These are phyloP conservation scores for Wickerhamiella azyma DNA, from an alignment of 805 yeast genomes.

Conservation along the genomic window DNA sequence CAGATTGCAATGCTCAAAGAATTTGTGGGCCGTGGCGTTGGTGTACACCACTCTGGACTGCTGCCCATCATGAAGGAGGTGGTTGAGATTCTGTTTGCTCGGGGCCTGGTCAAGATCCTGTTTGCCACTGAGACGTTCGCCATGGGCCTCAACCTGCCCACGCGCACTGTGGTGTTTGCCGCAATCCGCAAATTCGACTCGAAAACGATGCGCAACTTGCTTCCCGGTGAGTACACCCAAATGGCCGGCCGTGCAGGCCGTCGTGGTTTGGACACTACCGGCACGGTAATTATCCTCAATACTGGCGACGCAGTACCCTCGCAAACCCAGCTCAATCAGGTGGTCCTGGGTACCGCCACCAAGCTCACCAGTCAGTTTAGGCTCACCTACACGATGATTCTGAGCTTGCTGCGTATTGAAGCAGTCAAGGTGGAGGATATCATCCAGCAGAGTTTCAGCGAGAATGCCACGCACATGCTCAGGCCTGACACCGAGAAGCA, in stretches of 20 bases:
- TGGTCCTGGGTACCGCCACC: constrained; percentile 80
- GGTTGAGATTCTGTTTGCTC: constrained; percentile 82
- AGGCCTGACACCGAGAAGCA: constrained; percentile 72
- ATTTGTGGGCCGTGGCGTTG: constrained; percentile 61
- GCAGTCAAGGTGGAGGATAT: constrained; percentile 95
- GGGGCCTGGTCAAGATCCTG: constrained; percentile 70
- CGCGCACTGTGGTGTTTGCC: constrained; percentile 88
- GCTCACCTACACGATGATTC: constrained; percentile 84
- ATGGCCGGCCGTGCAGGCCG: constrained; percentile 99
- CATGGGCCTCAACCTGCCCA: constrained; percentile 94
- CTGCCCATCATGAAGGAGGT: constrained; percentile 87
- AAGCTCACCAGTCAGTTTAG: constrained; percentile 85
- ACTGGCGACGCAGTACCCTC: constrained; percentile 23
- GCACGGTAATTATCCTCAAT: constrained; percentile 89
- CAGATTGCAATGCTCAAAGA: constrained; percentile 77
- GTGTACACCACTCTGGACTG: constrained; percentile 91
- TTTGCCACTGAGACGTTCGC: constrained; percentile 98
- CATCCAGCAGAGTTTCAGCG: constrained; percentile 92
- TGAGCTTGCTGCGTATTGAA: constrained; percentile 81
- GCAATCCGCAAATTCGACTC: constrained; percentile 87
- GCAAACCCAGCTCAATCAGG: constrained; percentile 49
- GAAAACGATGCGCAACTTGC: constrained; percentile 56
- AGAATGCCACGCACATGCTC: constrained; percentile 71
- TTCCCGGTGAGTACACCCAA: constrained; percentile 96
- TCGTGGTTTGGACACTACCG: constrained; percentile 85